phyloP scores from a whole-genome alignment of 2,329 filamentous ascomycete species.

The Fusarium gaditjirri region DNA sequence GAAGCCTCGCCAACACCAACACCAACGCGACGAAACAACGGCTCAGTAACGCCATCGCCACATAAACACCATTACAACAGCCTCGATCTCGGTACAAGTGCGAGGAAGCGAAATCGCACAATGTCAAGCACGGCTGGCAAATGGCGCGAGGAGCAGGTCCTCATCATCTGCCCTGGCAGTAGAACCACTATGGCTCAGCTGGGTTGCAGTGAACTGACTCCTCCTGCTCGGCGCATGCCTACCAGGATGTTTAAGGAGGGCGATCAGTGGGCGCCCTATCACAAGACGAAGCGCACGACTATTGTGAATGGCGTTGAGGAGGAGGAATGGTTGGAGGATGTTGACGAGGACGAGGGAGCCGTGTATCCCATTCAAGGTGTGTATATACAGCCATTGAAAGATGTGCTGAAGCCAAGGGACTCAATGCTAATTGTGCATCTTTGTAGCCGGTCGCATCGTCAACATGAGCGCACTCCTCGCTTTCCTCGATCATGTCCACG shows the following conservation, averaged over 20 bases:
- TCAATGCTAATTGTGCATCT: constrained; percentile 39
- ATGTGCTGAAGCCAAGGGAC: not conserved
- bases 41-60: constrained; percentile 20
- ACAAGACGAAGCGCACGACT: constrained; percentile 75
- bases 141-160: constrained; percentile 73
- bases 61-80: not conserved
- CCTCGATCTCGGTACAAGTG: not conserved
- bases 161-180: constrained; percentile 84
- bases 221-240: constrained; percentile 84
- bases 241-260: constrained; percentile 96
- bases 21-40: constrained; percentile 35
- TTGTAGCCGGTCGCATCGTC: constrained; percentile 78
- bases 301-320: constrained; percentile 60
- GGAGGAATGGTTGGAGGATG: constrained; percentile 87
- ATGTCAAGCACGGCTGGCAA: constrained; percentile 69
- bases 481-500: constrained; percentile 91
- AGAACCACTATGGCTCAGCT: constrained; percentile 91
- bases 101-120: constrained; percentile 34
- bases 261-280: constrained; percentile 79
- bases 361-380: constrained; percentile 82
- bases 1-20: constrained; percentile 34
- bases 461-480: constrained; percentile 95
- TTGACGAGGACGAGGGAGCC: constrained; percentile 86
- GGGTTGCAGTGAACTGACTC: constrained; percentile 89
- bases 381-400: constrained; percentile 49